These are phyloP conservation scores for Inonotus obliquus DNA, from an alignment of 1,284 basidiomycete genomes.

Conservation along the genomic window DNA sequence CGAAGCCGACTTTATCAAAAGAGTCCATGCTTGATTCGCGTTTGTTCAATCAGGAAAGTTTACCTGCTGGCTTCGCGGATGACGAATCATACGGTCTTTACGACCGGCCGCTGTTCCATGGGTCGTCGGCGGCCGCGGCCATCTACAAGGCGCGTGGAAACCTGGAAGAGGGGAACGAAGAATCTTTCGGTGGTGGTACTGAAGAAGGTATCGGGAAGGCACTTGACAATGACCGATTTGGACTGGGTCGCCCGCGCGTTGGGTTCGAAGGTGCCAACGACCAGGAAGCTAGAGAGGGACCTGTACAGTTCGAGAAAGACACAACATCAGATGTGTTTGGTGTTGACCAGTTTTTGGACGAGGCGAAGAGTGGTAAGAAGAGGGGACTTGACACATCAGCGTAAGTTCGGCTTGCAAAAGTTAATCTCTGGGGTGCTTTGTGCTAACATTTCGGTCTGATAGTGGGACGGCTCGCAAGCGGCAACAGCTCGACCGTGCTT, in stretches of 20 bases:
- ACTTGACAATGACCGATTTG: conserved; percentile 91
- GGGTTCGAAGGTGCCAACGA: conserved; percentile 88
- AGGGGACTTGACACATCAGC: conserved; percentile 76
- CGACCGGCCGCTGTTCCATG: conserved; percentile 94
- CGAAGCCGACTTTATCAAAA: conserved; percentile 93
- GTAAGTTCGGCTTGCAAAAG: conserved; percentile 39
- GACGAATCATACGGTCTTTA: conserved; percentile 94
- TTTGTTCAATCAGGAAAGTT: conserved; percentile 93
- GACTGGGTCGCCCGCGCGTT: conserved; percentile 77
- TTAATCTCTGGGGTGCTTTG: not conserved
- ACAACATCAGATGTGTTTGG: conserved; percentile 91
- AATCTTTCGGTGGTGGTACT: conserved; percentile 89
- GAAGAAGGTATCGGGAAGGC: conserved; percentile 91
- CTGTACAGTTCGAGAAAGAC: conserved; percentile 99
- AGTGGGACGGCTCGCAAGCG: conserved; percentile 27
- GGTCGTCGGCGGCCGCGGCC: conserved; percentile 91
- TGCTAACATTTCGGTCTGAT: not conserved
- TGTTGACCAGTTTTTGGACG: conserved; percentile 94
- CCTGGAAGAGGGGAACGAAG: conserved; percentile 80
- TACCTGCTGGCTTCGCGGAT: conserved; percentile 79
- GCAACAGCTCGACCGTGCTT: conserved; percentile 25
- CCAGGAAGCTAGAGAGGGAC: conserved; percentile 82
- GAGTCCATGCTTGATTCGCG: conserved; percentile 96
- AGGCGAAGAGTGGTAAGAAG: conserved; percentile 92
- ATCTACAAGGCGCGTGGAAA: conserved; percentile 94